These are phyloP conservation scores for Croton laevigatus DNA, from an alignment of 441 rosid species.

Conservation along the genomic window DNA sequence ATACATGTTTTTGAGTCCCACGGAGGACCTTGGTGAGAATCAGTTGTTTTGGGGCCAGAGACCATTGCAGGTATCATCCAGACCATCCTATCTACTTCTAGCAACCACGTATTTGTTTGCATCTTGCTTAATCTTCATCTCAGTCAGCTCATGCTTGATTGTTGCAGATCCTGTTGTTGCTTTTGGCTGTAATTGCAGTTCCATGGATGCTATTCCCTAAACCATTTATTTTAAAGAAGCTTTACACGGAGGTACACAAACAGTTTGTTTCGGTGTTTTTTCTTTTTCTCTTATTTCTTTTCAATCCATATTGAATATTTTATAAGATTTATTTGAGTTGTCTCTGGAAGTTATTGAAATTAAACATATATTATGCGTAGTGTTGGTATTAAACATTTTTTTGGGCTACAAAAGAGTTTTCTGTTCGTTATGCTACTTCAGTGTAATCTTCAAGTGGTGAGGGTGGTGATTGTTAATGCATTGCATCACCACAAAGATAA, in stretches of 20 bases:
- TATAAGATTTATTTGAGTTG: not conserved
- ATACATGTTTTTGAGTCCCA: slow-evolving; percentile 96
- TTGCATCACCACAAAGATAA: not conserved
- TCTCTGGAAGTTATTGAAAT: not conserved
- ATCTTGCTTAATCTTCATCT: slow-evolving; percentile 18
- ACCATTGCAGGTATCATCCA: slow-evolving; percentile 67
- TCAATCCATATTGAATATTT: not conserved
- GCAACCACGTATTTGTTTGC: slow-evolving; percentile 7
- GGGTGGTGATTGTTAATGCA: too few species aligned
- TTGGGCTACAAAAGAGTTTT: not conserved
- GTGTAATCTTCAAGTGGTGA: not conserved
- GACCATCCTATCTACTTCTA: slow-evolving; percentile 14
- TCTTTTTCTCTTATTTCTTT: not conserved
- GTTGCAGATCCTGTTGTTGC: slow-evolving; percentile 79
- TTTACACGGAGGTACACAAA: slow-evolving; percentile 60
- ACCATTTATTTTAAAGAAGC: slow-evolving; percentile 90
- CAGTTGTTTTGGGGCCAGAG: slow-evolving; percentile 94
- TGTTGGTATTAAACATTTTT: not conserved
- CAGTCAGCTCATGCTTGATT: slow-evolving; percentile 26
- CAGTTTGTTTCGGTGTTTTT: slow-evolving; percentile 14
- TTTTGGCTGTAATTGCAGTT: slow-evolving; percentile 77
- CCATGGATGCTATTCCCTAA: slow-evolving; percentile 99
- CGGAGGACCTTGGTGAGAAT: slow-evolving; percentile 86
- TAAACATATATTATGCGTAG: not conserved
- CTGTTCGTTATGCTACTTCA: not conserved